Base-by-base conservation (phyloP, 163 green algal species). In the Scenedesmus sp. region DNA sequence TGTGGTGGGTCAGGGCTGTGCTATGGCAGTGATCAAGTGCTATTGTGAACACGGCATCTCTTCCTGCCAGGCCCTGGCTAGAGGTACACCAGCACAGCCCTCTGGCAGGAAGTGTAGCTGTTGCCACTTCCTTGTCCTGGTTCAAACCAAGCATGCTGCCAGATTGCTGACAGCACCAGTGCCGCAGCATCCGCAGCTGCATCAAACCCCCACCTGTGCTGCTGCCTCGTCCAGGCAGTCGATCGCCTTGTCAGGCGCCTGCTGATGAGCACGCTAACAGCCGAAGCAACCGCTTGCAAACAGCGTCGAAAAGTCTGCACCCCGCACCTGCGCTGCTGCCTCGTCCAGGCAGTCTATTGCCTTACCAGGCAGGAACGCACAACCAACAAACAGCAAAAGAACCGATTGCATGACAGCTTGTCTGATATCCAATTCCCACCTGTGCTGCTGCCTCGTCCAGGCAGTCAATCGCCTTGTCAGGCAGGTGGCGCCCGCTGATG, bases 271-370 rank as follows among this genome's bases (percentile, higher is more conserved):
- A 46, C 34, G 34, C 34, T 46, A 46, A 46, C 34, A 55, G 74
- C 74, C 15, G 12, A 2, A 16, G 26, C 10, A 7, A 60, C 9
- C 60, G 0, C 23, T n/a, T 62, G 62, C 86, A 60, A 2, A 52
- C 15, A 57, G 52, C 52, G 15, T 34, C 82, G 4, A 56, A 46
- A 46, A 46, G 34, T 46, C 34, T 46, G 34, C 34, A 46, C 34
- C 34, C 34, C 34, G 34, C 84, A 95, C 94, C 94, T 96, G 95
- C n/a, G 94, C 95, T 54, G 94, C 94, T 18, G 98, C 98, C 95
- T 99, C 98, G 90, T 99, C 98, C 88, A 99, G 94, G 70, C 99
- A 95, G 92, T 99, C 98, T 77, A 99, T 99, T 20, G 98, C 98
- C 92, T 98, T 98, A 93, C 98, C 95, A 3, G 93, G 94, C 16